These are phyloP conservation scores for Pyrus hybrid DNA, from an alignment of 331 rosid species.

Conservation along the genomic window DNA sequence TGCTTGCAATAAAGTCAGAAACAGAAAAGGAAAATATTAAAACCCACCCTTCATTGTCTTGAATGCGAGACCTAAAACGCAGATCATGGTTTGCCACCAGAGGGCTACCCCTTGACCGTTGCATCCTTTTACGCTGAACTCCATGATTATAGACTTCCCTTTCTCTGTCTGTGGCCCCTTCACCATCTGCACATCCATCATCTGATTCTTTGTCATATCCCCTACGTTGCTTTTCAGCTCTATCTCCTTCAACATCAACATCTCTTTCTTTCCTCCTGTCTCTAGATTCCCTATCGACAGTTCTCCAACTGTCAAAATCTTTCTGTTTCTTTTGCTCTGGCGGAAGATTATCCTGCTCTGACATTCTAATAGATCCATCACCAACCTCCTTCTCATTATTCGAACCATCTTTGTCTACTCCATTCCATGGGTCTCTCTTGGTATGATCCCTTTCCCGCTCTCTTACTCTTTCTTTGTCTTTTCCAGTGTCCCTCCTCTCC, in stretches of 20 bases:
- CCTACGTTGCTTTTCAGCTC: constrained; percentile 58
- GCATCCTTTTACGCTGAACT: constrained; percentile 87
- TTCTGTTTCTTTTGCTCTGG: constrained; percentile 69
- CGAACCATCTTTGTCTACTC: constrained; percentile 50
- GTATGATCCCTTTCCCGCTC: constrained; percentile 62
- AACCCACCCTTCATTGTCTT: constrained; percentile 71
- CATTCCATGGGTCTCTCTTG: constrained; percentile 64
- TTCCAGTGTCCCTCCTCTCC: constrained; percentile 62
- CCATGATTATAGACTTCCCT: constrained; percentile 60
- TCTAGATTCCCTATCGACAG: constrained; percentile 60
- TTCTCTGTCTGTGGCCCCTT: constrained; percentile 62
- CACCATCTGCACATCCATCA: constrained; percentile 67
- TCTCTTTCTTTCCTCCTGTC: constrained; percentile 82
- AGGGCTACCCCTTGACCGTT: constrained; percentile 78
- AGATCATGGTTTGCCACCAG: constrained; percentile 63
- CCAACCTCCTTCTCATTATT: constrained; percentile 62
- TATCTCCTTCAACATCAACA: constrained; percentile 56
- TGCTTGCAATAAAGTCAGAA: neutral
- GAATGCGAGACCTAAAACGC: constrained; percentile 56
- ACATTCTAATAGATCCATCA: constrained; percentile 46
- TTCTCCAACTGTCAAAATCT: constrained; percentile 68
- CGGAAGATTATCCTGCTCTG: constrained; percentile 44
- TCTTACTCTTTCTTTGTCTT: constrained; percentile 59
- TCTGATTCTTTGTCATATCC: constrained; percentile 65
- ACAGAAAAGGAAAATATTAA: neutral